Conservation (phyloP, 495 filamentous ascomycete genomes). For the Trichoderma asperelloides region DNA sequence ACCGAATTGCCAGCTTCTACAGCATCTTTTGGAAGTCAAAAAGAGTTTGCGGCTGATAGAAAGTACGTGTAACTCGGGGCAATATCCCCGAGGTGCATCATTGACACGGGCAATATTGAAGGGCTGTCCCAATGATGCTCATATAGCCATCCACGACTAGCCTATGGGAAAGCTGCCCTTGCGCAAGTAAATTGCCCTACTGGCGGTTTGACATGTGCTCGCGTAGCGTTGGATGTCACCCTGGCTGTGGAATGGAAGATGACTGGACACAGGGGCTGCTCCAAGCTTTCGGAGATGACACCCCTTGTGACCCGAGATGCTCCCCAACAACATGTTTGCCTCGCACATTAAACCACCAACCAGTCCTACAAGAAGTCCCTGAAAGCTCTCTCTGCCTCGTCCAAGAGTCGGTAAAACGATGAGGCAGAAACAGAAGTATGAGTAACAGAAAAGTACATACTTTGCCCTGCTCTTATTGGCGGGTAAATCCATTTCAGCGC, state of each 20-base stretch:
- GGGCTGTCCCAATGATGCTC: neutral
- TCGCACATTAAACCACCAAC: no score
- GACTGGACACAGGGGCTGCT: neutral
- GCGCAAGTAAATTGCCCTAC: neutral
- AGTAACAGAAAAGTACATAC: neutral
- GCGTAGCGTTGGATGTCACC: neutral
- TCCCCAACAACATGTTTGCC: neutral
- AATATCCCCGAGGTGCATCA: neutral
- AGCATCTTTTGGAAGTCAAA: neutral
- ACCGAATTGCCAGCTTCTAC: neutral
- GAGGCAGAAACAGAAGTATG: neutral
- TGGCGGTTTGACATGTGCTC: neutral
- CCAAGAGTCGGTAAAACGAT: neutral
- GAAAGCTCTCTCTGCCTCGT: no score
- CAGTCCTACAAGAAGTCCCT: no score
- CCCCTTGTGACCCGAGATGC: neutral
- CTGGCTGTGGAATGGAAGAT: neutral
- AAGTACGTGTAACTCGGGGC: neutral
- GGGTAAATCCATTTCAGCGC: neutral
- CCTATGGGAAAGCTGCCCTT: neutral
- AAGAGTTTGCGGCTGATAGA: neutral
- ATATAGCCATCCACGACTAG: neutral
- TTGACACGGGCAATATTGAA: neutral
- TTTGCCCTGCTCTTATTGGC: neutral
- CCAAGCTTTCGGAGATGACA: no score